Percentiles rank a stretch among this genome's conserved stretches.
These are phyloP conservation scores for Lodderomyces metapsilosis DNA, from an alignment of 1,139 yeast species.

Conservation along the genomic window DNA sequence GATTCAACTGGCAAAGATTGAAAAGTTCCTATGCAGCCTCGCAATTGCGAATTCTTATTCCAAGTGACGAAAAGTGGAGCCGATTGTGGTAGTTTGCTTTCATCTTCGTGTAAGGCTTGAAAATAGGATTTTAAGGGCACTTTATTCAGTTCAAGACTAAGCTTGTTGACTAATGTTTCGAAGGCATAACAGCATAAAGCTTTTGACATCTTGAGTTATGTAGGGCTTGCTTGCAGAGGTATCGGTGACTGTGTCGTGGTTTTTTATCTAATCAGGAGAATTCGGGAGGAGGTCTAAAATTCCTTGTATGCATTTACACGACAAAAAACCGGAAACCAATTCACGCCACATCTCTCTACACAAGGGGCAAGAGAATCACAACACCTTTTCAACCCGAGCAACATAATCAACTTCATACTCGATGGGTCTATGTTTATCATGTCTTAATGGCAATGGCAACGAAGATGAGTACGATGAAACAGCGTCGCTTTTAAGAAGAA, in stretches of 20 bases:
- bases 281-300: neutral
- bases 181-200: conserved; percentile 43
- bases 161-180: conserved; percentile 28
- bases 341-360: no score
- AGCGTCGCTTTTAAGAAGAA: conserved; percentile 31
- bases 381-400: neutral
- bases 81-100: conserved; percentile 42
- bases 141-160: conserved; percentile 17
- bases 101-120: conserved; percentile 17
- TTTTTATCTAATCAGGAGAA: neutral
- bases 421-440: conserved; percentile 54
- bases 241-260: neutral
- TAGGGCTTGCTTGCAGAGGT: neutral
- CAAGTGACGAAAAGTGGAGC: conserved; percentile 81
- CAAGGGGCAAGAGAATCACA: no score
- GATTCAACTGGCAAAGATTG: conserved; percentile 38
- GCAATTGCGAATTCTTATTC: conserved; percentile 56
- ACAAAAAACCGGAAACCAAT: no score
- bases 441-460: conserved; percentile 33
- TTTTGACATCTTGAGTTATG: conserved; percentile 22
- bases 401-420: neutral
- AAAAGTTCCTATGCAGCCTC: conserved; percentile 97
- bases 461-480: conserved; percentile 43
- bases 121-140: conserved; percentile 19
- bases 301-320: neutral